Base-by-base conservation (phyloP, 495 filamentous ascomycete genomes). In the Neurospora terricola region DNA sequence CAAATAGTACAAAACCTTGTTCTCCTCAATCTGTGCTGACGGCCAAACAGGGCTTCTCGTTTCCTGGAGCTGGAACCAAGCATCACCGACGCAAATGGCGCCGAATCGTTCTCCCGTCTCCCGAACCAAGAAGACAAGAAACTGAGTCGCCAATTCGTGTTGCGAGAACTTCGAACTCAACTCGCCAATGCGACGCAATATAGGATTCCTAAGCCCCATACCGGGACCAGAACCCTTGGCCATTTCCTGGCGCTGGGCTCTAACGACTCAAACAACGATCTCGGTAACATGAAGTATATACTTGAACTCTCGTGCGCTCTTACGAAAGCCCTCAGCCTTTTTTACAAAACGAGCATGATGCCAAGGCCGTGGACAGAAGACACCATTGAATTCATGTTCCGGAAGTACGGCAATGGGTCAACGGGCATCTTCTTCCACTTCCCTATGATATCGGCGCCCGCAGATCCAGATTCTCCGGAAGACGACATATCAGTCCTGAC, bases 341-440 rank as follows among this genome's bases (percentile, higher is more conserved):
- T 62, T 34, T 34, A 34, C 6, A 16, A 34, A 18, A 18, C 54
- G 6, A 3, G 7, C 12, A 30, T 62, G 54, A 34, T 16, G 12
- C 12, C 54, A 62, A 62, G 23, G 27, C 27, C 27, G 14, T 66
- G 54, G 54, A 66, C 54, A 18, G 54, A 66, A 66, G 54, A 66
- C 14, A 66, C 54, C 30, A 66, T 66, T 10, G 54, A 66, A 36
- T 23, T 59, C 5, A 5, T 54, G 18, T 21, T 10, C 43, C 1
- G 5, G 8, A 2, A 16, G 14, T 0, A 7, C 14, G 39, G 6
- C 14, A 14, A 42, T 2, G 5, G 39, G 14, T 0, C 11, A 3
- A 6, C 1, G 14, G 0, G 39, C 39, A 16, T 43, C 7, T 0
- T 1, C 2, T 7, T 3, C 42, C 16, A 0, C 2, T 9, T 9